A percentile compares a stretch with the other conserved stretches of the same genome.
Conservation (phyloP, 176 grass and related monocot genomes). For the Oryza glumipatula region DNA sequence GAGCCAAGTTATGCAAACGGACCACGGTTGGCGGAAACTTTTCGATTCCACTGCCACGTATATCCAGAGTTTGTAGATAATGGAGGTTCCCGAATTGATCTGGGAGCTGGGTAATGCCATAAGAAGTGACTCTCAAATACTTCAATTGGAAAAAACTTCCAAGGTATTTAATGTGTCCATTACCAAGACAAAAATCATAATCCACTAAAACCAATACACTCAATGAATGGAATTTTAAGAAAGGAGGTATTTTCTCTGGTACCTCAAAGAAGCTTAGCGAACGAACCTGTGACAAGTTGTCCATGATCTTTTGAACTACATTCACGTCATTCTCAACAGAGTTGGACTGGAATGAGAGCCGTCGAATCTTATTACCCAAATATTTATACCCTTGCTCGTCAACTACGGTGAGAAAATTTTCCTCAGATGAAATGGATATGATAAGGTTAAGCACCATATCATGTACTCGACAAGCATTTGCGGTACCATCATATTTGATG, state of each 20-base stretch:
- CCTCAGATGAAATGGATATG: constrained; percentile 10
- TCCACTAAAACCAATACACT: not conserved
- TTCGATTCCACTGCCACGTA: no score
- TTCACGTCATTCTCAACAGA: not conserved
- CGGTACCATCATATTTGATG: not conserved
- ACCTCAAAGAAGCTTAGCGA: no score
- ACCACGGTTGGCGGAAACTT: no score
- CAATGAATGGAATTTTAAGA: not conserved
- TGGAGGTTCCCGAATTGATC: not conserved
- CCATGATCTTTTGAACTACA: no score
- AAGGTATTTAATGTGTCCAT: not conserved
- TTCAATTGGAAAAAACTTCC: not conserved
- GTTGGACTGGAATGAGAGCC: not conserved
- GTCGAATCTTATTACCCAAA: not conserved
- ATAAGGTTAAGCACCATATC: constrained; percentile 31
- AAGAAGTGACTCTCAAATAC: fast-evolving
- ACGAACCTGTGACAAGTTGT: no score
- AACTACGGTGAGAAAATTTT: constrained; percentile 24
- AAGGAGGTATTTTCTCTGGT: no score
- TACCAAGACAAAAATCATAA: fast-evolving
- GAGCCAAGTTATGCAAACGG: no score
- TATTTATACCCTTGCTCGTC: not conserved
- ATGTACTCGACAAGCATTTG: not conserved
- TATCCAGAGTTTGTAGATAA: not conserved
- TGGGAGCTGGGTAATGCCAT: not conserved